These are phyloP conservation scores for Kluyveromyces aestuarii DNA, from an alignment of 805 yeast species.

Conservation along the genomic window DNA sequence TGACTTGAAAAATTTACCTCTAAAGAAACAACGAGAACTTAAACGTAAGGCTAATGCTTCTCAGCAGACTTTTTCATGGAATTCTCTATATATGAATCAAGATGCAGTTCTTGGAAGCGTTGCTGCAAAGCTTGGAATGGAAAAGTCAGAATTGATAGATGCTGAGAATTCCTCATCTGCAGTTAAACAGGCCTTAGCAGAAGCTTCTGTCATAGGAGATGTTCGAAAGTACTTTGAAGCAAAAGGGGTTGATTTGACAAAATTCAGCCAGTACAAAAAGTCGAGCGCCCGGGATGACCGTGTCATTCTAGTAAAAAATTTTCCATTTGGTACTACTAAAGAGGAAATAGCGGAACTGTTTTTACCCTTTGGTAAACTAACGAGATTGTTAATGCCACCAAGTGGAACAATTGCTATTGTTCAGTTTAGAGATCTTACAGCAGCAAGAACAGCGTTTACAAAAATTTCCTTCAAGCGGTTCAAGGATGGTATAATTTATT, in stretches of 20 bases:
- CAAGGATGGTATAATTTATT: conserved; percentile 76
- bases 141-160: conserved; percentile 77
- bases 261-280: conserved; percentile 42
- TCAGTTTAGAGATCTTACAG: conserved; percentile 72
- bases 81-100: conserved; percentile 78
- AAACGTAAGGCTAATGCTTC: conserved; percentile 79
- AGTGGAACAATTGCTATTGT: conserved; percentile 93
- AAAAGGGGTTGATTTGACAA: conserved; percentile 75
- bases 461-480: conserved; percentile 82
- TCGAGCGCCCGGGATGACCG: conserved; percentile 61
- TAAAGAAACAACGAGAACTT: conserved; percentile 83
- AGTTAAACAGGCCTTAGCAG: conserved; percentile 95
- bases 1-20: conserved; percentile 81
- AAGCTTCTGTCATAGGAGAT: conserved; percentile 88
- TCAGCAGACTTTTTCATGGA: conserved; percentile 88
- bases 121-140: conserved; percentile 73
- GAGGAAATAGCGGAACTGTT: conserved; percentile 81
- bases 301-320: conserved; percentile 77
- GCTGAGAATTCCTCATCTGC: conserved; percentile 83
- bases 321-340: conserved; percentile 76
- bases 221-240: conserved; percentile 80
- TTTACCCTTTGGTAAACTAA: conserved; percentile 67
- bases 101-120: conserved; percentile 91
- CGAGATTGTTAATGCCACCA: conserved; percentile 85
- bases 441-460: conserved; percentile 83